Evolutionary conservation across 371 early-diverging fungal genomes (phyloP).

Genomic region (Dipsacomyces acuminosporus): DNA sequence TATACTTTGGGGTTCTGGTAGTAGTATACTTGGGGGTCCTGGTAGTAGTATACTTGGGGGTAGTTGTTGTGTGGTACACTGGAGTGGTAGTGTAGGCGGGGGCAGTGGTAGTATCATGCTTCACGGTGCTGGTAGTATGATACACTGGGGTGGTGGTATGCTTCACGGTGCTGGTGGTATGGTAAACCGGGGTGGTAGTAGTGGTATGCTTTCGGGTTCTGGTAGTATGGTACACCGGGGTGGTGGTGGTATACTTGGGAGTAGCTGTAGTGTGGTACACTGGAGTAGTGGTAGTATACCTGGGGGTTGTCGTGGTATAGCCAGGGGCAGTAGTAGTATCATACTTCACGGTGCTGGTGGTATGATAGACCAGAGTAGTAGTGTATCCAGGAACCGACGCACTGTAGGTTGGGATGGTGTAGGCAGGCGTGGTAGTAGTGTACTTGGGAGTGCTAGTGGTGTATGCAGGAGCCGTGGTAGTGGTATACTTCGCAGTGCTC

Average conservation of each 20-base stretch:
- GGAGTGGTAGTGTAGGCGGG: neutral
- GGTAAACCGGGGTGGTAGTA: neutral
- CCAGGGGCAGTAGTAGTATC: neutral
- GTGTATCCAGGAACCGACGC: neutral
- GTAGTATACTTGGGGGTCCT: neutral
- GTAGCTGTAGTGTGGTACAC: neutral
- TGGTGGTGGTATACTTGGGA: neutral
- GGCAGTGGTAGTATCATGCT: neutral
- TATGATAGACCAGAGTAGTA: neutral
- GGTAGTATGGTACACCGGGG: neutral
- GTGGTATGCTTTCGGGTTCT: neutral
- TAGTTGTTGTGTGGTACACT: neutral
- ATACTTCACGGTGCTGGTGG: neutral
- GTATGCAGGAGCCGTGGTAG: neutral
- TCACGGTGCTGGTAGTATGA: neutral
- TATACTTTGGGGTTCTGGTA: neutral
- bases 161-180: neutral
- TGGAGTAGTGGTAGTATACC: neutral
- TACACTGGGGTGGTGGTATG: neutral
- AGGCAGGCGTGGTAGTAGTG: neutral
- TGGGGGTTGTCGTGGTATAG: neutral
- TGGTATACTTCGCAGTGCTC: neutral
- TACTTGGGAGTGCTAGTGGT: neutral
- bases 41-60: neutral
- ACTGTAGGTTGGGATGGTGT: neutral